Base-by-base conservation (phyloP, 2,329 filamentous ascomycete genomes). In the Ascochyta fabae region DNA sequence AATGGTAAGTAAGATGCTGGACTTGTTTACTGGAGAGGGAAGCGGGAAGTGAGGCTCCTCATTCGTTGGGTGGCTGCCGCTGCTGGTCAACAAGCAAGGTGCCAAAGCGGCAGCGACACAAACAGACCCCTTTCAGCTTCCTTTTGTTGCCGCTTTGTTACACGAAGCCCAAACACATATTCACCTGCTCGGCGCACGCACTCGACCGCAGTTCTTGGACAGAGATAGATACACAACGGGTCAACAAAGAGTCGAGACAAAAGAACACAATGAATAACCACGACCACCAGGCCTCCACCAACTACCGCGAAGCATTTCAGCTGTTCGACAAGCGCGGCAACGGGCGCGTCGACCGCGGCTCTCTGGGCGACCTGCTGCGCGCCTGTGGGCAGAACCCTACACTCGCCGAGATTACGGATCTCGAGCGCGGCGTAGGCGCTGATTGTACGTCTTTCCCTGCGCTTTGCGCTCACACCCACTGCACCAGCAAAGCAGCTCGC, bases 261-360 rank as follows among this genome's bases (percentile, higher is more conserved):
- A 61, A 62, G 60, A 48, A 62, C 68, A 60, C 62, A 55, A 74
- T 74, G 70, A 65, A 72, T 73, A 73, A 74, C 29, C 12, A 31
- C 69, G 62, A 49, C 47, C 60, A 60, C 23, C 84, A 88, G 86
- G 84, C 86, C 75, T 86, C 86, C 59, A 98, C 94, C 82, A 98
- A 99, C 89, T 99, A 98, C 91, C 98, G 98, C 85, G 95, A 99
- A 88, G 95, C 95, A 69, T 99, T 99, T 81, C 93, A 93, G 72
- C 90, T 99, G 77, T 99, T 98, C 84, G 95, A 99, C 85, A 98
- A 97, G 88, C 94, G 95, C 78, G 95, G 95, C 75, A 96, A 91
- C 76, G 93, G 94, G 75, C 93, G 93, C 70, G 95, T 98, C 68
- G 80, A 90, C 36, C 83, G 93, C 77, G 90, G 94, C 66, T 89